Evolutionary conservation across 805 yeast genomes (phyloP), one percentile per base, ranked within the genome.

Genomic region (Pichia paraexigua): DNA sequence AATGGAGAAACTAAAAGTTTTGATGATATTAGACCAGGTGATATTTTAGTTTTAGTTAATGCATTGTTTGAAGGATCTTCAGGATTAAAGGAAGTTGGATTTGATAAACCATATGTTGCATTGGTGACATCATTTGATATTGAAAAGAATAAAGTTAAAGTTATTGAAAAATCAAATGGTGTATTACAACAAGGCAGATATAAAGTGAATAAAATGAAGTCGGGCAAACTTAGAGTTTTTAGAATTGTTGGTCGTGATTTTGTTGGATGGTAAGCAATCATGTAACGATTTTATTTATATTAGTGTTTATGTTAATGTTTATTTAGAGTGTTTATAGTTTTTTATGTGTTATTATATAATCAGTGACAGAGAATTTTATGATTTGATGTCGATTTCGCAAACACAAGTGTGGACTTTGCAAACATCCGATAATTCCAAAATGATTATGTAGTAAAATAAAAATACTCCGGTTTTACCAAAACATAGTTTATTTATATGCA

Each of bases 11-110:
- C 80, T 8, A 68, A 74, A 17, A 81, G 77, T 57, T 60, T 69
- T 30, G 89, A 80, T 50, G 85, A 81, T 41, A 77, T 90, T 50
- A 74, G 78, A 46, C 83, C 95, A 0, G 99, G 99, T 53, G 98
- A 94, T 65, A 74, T 92, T 11, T 67, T 89, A 42, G 86, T 89
- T 48, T 77, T 89, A 55, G 78, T 83, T 60, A 81, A 81, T 51
- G 96, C 89, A 8, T 77, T 77, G 54, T 91, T 92, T 68, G 80
- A 78, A 55, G 78, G 82, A 8, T 87, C 83, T 58, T 75, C 76
- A 48, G 77, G 82, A 22, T 59, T 61, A 1, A 64, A 75, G n/a
- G 77, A 76, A 7, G 73, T 82, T 17, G 95, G 95, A 15, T 57
- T 55, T 43, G 77, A 73, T 2, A 64, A 61, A n/a, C 78, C 84